Evolutionary conservation across 345 rosid species (phyloP).

Genomic region (Euphorbia peplus): DNA sequence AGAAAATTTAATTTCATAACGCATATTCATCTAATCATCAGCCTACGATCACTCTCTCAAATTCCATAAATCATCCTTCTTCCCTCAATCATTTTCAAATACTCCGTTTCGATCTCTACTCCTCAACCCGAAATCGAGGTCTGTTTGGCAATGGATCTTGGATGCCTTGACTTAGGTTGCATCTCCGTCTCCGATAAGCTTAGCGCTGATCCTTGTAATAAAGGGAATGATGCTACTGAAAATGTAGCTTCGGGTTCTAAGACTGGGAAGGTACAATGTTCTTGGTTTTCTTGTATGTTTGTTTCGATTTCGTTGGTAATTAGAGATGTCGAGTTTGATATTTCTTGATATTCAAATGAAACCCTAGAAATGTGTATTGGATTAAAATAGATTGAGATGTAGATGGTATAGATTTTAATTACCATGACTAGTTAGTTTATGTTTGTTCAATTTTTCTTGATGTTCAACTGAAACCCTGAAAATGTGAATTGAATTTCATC

Average conservation of each 20-base stretch:
- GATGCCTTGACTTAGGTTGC: conserved; percentile 70
- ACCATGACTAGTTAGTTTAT: too few relatives aligned
- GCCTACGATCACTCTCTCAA: background rate
- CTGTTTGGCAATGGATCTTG: conserved; percentile 53
- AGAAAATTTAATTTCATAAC: background rate
- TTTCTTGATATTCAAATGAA: background rate
- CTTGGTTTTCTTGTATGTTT: too few relatives aligned
- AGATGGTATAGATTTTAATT: background rate
- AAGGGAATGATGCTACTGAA: conserved; percentile 28
- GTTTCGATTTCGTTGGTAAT: too few relatives aligned
- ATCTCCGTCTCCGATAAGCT: conserved; percentile 38
- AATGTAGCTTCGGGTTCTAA: conserved; percentile 35
- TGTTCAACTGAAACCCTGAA: too few relatives aligned
- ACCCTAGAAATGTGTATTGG: too few relatives aligned
- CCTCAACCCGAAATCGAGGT: background rate
- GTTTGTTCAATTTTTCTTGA: too few relatives aligned
- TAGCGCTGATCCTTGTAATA: conserved; percentile 20
- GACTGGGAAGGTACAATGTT: conserved; percentile 43
- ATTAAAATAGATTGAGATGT: background rate
- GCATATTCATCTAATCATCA: background rate
- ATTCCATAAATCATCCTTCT: background rate
- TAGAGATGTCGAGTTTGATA: background rate
- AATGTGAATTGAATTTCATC: too few relatives aligned
- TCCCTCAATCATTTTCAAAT: background rate
- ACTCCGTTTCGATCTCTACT: background rate